Conservation (phyloP, 78 protist species). For the Cyanophora paradoxa region DNA sequence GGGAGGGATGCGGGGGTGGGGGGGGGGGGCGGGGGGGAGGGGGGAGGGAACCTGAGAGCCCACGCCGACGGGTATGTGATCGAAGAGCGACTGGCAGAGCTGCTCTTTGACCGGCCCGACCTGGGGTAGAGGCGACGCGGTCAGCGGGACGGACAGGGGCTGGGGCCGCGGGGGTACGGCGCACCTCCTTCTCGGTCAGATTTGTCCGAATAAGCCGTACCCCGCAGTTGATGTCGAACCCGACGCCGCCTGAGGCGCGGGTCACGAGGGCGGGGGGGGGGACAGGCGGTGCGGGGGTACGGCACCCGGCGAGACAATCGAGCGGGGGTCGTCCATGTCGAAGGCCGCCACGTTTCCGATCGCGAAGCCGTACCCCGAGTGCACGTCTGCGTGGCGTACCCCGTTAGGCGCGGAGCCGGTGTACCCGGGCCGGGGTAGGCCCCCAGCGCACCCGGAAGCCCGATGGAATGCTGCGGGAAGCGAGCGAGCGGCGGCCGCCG, state of each 20-base stretch:
- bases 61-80: slow-evolving; percentile 89
- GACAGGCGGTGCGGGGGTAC: slow-evolving; percentile 12
- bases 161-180: too few species aligned
- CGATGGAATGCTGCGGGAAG: slow-evolving; percentile 63
- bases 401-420: too few species aligned
- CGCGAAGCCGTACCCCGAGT: slow-evolving; percentile 89
- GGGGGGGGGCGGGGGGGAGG: too few species aligned
- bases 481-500: too few species aligned
- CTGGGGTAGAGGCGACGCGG: too few species aligned
- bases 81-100: slow-evolving; percentile 58
- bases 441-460: too few species aligned
- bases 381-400: too few species aligned
- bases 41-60: too few species aligned
- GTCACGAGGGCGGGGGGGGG: too few species aligned
- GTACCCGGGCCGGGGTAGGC: too few species aligned
- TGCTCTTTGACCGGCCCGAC: slow-evolving; percentile 56
- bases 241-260: slow-evolving; percentile 50
- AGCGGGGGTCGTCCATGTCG: slow-evolving; percentile 78
- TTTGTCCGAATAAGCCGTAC: slow-evolving; percentile 91
- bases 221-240: slow-evolving; percentile 97
- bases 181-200: slow-evolving; percentile 64
- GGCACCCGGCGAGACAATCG: slow-evolving; percentile 91
- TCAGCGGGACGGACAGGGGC: too few species aligned
- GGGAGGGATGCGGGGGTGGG: too few species aligned
- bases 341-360: slow-evolving; percentile 95